Base-by-base conservation (phyloP, 2,329 filamentous ascomycete genomes). In the Fusarium nanum region DNA sequence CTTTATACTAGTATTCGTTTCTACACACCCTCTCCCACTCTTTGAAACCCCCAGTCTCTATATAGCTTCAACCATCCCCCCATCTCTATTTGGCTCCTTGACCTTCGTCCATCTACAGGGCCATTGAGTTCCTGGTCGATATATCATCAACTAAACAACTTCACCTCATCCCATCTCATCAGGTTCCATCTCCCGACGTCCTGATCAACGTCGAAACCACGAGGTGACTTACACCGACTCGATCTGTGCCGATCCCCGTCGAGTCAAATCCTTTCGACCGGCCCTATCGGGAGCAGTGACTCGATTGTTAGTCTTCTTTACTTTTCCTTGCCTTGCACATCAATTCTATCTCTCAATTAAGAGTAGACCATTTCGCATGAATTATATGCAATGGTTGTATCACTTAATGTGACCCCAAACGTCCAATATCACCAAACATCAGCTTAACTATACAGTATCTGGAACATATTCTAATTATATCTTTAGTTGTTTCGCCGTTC, bases 21-120 rank as follows among this genome's bases (percentile, higher is more conserved):
- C 48, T 27, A n/a, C 65, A 63, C 71, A 66, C 60, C 68, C 60
- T 54, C 44, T 66, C 56, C 66, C 42, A 61, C 55, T 48, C 47
- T 20, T 60, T 54, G 61, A 66, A 66, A 50, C 60, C 68, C 72
- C 73, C 64, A 75, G 73, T 75, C 71, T 68, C 71, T 75, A 75
- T 75, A 75, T 75, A 75, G 73, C 73, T 73, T 75, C 73, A 74
- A 72, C 28, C 48, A 54, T 57, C 55, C 71, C 60, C 71, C 73
- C 71, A 42, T 46, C 54, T 61, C 55, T 30, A 58, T 60, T 53
- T n/a, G 34, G 45, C 28, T 58, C 62, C 40, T 62, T 52, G 56
- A 53, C 64, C 62, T 64, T 62, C 50, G 71, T 64, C 61, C 63
- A 64, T 66, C 62, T 63, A 60, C 69, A 72, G 69, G 73, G 64